Evolutionary conservation across 2,329 filamentous ascomycete species (phyloP).

Genomic region (Aureobasidium leucospermi): DNA sequence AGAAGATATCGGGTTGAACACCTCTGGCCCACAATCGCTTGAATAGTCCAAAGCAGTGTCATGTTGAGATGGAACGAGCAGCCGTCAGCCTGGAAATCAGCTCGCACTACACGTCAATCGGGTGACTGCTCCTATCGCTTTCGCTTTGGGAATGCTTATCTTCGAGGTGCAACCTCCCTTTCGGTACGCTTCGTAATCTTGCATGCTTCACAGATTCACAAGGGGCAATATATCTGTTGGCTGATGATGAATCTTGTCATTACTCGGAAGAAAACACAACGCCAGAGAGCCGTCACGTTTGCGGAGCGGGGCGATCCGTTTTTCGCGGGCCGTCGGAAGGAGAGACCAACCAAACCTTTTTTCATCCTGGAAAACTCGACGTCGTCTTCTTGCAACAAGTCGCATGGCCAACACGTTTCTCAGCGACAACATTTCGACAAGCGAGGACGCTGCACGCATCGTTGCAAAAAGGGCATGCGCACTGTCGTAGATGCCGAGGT

Average conservation of each 20-base stretch:
- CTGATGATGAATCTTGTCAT: not conserved
- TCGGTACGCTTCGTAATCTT: not conserved
- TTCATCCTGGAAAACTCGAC: not conserved
- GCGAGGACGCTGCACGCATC: not conserved
- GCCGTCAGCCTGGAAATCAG: not conserved
- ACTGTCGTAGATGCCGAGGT: not conserved
- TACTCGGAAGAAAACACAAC: not conserved
- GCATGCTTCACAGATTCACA: not conserved
- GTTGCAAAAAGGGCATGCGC: not conserved
- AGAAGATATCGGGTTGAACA: not conserved
- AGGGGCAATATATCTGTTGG: conserved; percentile 8
- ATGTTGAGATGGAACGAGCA: not conserved
- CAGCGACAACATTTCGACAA: not conserved
- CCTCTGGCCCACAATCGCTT: no score
- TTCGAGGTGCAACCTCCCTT: not conserved
- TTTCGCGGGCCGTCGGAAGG: conserved; percentile 7
- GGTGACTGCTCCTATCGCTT: not conserved
- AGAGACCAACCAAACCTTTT: not conserved
- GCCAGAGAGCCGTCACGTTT: not conserved
- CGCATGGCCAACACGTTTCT: conserved; percentile 1
- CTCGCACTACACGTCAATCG: not conserved
- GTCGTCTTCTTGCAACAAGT: not conserved
- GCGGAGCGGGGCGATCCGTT: conserved; percentile 10
- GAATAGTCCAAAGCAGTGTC: no score
- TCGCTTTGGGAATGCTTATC: not conserved